phyloP scores from a whole-genome alignment of 345 rosid species.

The Mangifera indica region DNA sequence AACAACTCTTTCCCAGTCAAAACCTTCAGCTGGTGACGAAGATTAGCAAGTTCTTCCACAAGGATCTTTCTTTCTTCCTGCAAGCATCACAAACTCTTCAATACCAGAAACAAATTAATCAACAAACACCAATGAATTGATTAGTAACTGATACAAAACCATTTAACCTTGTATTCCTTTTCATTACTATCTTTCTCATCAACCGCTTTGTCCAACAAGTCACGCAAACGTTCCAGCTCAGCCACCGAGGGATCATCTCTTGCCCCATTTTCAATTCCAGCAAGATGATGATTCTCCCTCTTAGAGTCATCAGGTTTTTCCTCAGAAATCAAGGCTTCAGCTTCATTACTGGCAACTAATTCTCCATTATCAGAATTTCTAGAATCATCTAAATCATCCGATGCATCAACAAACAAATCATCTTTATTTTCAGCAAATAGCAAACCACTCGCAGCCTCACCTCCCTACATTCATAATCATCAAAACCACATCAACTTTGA shows the following conservation, averaged over 20 bases:
- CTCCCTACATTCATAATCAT: slow-evolving; percentile 23
- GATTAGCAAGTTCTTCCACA: slow-evolving; percentile 40
- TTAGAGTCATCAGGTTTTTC: slow-evolving; percentile 12
- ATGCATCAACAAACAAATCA: slow-evolving; percentile 87
- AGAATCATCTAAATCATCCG: slow-evolving; percentile 59
- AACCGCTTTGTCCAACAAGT: slow-evolving; percentile 31
- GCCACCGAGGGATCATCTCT: slow-evolving; percentile 12
- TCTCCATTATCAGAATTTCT: slow-evolving; percentile 38
- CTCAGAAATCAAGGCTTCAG: slow-evolving; percentile 9
- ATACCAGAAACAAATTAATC: not conserved
- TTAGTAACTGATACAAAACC: not conserved
- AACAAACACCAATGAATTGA: slow-evolving; percentile 6
- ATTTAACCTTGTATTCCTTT: slow-evolving; percentile 41
- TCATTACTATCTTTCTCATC: slow-evolving; percentile 34
- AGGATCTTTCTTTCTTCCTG: slow-evolving; percentile 58
- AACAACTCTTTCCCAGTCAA: slow-evolving; percentile 29
- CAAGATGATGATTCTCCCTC: not conserved
- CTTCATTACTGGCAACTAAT: slow-evolving; percentile 21
- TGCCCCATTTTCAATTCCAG: slow-evolving; percentile 20
- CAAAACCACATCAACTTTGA: not conserved
- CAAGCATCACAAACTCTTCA: slow-evolving; percentile 22
- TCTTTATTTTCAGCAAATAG: slow-evolving; percentile 61
- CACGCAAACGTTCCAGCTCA: slow-evolving; percentile 31
- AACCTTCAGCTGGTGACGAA: slow-evolving; percentile 44
- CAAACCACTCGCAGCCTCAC: slow-evolving; percentile 20